A percentile compares a stretch with the other conserved stretches of the same genome.
Evolutionary conservation across 306 rosid genomes (phyloP).

Genomic region (Trifolium subterraneum): DNA sequence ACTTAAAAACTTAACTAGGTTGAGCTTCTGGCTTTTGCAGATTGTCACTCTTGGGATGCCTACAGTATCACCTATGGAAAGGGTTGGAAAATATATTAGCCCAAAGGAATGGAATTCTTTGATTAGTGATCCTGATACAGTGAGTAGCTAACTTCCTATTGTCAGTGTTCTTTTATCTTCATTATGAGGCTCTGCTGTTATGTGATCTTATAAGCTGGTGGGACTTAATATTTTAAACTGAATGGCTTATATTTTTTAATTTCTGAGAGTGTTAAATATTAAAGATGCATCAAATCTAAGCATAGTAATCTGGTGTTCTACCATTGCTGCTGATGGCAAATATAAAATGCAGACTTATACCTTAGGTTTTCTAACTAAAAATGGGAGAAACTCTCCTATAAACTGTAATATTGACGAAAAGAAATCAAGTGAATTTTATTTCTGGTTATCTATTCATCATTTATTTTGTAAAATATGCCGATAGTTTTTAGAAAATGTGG

Average conservation of each 20-base stretch:
- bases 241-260: slow-evolving; percentile 1
- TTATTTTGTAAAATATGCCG: too few species aligned
- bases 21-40: slow-evolving; percentile 48
- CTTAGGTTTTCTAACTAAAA: slow-evolving; percentile 3
- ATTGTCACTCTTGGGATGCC: slow-evolving; percentile 98
- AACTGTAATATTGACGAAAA: not conserved
- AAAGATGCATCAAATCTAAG: slow-evolving; percentile 1
- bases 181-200: slow-evolving; percentile 22
- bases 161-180: too few species aligned
- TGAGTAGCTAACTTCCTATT: slow-evolving; percentile 47
- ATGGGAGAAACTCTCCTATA: not conserved
- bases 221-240: slow-evolving; percentile 25
- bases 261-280: slow-evolving; percentile 30
- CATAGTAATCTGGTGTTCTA: slow-evolving; percentile 24
- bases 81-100: slow-evolving; percentile 79
- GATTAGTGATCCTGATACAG: slow-evolving; percentile 82
- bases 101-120: slow-evolving; percentile 84
- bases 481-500: too few species aligned
- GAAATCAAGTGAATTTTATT: not conserved
- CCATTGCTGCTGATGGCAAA: not conserved
- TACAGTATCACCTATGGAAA: slow-evolving; percentile 71
- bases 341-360: not conserved
- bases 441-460: not conserved
- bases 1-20: not conserved
- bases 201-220: slow-evolving; percentile 6